A percentile compares a stretch with the other conserved stretches of the same genome.
Conservation (phyloP, 345 rosid species). For the Psidium guajava region DNA sequence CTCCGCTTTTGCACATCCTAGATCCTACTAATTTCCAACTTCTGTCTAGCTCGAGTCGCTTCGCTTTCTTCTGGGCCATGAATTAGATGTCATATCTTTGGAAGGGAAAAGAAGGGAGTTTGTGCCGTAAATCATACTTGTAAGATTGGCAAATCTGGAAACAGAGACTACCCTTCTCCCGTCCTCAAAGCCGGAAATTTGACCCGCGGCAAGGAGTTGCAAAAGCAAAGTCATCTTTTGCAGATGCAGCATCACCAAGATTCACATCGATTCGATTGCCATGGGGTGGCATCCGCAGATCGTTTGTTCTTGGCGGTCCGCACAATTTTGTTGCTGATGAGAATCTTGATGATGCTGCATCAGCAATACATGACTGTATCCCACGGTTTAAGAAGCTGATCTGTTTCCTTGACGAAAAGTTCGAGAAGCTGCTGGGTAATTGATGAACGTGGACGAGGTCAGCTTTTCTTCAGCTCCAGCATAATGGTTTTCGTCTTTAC, state of each 20-base stretch:
- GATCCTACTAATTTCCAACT: background rate
- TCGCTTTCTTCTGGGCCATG: background rate
- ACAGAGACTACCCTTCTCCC: background rate
- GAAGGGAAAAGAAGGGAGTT: background rate
- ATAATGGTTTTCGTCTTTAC: background rate
- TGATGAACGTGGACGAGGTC: background rate
- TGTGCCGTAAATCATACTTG: background rate
- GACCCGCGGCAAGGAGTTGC: background rate
- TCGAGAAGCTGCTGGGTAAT: background rate
- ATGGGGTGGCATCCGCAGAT: background rate
- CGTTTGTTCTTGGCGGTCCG: background rate
- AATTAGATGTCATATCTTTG: background rate
- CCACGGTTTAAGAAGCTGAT: background rate
- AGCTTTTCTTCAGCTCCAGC: background rate
- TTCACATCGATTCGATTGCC: slow-evolving; percentile 26
- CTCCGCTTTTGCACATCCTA: background rate
- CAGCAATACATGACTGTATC: slow-evolving; percentile 40
- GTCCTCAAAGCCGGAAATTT: background rate
- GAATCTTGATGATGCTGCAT: slow-evolving; percentile 95
- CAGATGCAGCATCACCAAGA: slow-evolving; percentile 66
- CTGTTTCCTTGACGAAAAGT: background rate
- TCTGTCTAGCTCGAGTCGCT: background rate
- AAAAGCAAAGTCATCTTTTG: slow-evolving; percentile 27
- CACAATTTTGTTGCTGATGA: slow-evolving; percentile 8
- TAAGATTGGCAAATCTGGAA: background rate